Conservation (phyloP, 768 basidiomycete genomes). For the Kwoniella dendrophila region DNA sequence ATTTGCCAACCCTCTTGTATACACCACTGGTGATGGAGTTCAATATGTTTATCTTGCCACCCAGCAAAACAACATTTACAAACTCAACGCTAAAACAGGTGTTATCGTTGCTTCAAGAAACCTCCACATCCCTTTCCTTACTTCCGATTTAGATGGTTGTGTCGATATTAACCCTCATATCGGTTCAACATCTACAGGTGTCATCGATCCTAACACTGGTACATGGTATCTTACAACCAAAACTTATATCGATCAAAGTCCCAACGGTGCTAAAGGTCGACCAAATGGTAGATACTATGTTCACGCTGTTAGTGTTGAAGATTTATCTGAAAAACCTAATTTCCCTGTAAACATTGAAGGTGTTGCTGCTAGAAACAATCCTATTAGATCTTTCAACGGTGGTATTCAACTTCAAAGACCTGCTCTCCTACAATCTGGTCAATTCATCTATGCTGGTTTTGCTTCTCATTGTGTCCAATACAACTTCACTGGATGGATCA, state of each 20-base stretch:
- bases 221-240: conserved; percentile 25
- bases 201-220: conserved; percentile 19
- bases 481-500: conserved; percentile 27
- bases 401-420: conserved; percentile 25
- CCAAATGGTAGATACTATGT: conserved; percentile 24
- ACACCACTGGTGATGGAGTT: conserved; percentile 16
- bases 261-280: conserved; percentile 15
- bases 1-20: conserved; percentile 17
- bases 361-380: conserved; percentile 22
- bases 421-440: conserved; percentile 16
- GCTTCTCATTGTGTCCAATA: conserved; percentile 25
- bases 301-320: conserved; percentile 20
- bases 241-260: conserved; percentile 14
- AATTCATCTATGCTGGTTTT: conserved; percentile 24
- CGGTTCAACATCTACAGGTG: conserved; percentile 21
- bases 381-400: conserved; percentile 19
- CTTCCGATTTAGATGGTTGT: conserved; percentile 21
- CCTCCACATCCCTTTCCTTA: conserved; percentile 22
- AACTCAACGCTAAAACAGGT: conserved; percentile 25
- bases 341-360: conserved; percentile 21
- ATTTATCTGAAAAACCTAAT: conserved; percentile 19
- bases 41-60: conserved; percentile 26
- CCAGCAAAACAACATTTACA: conserved; percentile 28
- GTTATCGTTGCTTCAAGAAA: conserved; percentile 17
- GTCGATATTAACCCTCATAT: conserved; percentile 24